A percentile compares a stretch with the other conserved stretches of the same genome.
phyloP scores from a whole-genome alignment of 345 rosid species.

The Turnera subulata region DNA sequence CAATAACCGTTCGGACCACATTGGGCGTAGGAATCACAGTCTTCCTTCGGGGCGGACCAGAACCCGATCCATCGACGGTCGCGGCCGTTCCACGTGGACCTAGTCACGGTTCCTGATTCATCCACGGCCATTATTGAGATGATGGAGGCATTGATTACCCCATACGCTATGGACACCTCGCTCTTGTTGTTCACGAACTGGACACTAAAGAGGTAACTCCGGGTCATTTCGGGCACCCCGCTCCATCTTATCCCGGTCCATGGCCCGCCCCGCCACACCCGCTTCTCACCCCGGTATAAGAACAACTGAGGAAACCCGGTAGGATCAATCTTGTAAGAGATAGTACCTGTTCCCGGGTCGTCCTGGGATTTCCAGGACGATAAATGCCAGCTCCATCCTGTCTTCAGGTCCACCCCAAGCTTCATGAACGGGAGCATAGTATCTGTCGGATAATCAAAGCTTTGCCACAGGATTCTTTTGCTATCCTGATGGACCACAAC shows the following conservation, averaged over 20 bases:
- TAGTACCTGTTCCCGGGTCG: conserved; percentile 21
- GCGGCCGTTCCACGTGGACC: conserved; percentile 45
- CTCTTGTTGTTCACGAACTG: conserved; percentile 20
- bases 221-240: conserved; percentile 60
- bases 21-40: conserved; percentile 49
- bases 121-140: conserved; percentile 47
- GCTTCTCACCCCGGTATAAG: conserved; percentile 32
- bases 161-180: conserved; percentile 37
- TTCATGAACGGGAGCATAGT: conserved; percentile 27
- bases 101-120: conserved; percentile 41
- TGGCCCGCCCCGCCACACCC: conserved; percentile 50
- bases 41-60: conserved; percentile 54
- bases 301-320: conserved; percentile 46
- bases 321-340: conserved; percentile 13
- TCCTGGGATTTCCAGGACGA: conserved; percentile 31
- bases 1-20: conserved; percentile 65
- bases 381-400: conserved; percentile 10
- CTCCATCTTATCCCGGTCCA: conserved; percentile 67
- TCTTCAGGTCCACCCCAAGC: conserved; percentile 17
- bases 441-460: conserved; percentile 33
- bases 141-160: conserved; percentile 22
- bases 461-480: conserved; percentile 26
- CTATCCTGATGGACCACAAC: conserved; percentile 1
- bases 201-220: conserved; percentile 27
- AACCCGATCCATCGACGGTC: conserved; percentile 43